Conservation (phyloP, 2,329 filamentous ascomycete genomes). For the Metarhizium robertsii region DNA sequence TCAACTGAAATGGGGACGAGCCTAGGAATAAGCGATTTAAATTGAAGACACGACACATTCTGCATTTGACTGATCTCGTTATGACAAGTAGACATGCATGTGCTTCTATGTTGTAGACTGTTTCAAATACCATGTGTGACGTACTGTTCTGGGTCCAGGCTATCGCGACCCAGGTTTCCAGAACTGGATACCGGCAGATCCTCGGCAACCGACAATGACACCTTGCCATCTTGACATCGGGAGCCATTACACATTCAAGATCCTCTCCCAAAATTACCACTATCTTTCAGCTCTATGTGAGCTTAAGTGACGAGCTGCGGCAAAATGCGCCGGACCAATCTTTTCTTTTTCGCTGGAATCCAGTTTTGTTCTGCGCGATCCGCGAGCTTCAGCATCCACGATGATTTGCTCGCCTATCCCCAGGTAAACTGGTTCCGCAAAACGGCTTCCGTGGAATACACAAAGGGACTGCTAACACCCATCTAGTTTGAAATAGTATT, state of each 20-base stretch:
- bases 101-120: too few species aligned
- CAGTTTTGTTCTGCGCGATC: conserved; percentile 40
- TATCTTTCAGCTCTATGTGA: conserved; percentile 19
- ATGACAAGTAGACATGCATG: too few species aligned
- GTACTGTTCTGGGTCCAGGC: neutral
- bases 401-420: conserved; percentile 79
- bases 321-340: conserved; percentile 41
- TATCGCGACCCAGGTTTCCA: neutral
- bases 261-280: neutral
- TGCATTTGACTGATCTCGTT: too few species aligned
- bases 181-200: neutral
- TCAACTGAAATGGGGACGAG: too few species aligned
- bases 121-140: too few species aligned
- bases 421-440: conserved; percentile 47
- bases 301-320: conserved; percentile 12
- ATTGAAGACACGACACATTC: too few species aligned
- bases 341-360: conserved; percentile 33
- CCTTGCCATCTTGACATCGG: conserved; percentile 3
- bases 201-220: conserved; percentile 13
- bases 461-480: neutral
- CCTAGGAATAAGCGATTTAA: too few species aligned
- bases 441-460: neutral
- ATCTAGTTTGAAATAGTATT: conserved; percentile 71
- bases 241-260: neutral
- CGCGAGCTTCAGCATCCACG: conserved; percentile 70